phyloP scores from a whole-genome alignment of 75 land plant species.

The Azolla pinnata region DNA sequence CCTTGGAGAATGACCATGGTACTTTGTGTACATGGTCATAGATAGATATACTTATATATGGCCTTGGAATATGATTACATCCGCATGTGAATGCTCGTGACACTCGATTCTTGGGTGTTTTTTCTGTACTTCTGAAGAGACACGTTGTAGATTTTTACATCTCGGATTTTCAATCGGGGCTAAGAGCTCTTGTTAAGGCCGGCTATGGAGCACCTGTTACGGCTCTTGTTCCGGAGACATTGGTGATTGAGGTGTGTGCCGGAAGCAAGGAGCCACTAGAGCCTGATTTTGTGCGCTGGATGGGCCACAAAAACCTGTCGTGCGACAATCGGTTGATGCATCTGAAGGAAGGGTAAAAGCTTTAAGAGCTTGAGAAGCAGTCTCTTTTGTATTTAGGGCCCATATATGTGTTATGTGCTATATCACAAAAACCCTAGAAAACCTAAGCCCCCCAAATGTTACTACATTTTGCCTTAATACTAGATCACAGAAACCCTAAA shows the following conservation, averaged over 20 bases:
- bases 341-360: constrained; percentile 33
- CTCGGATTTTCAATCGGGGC: constrained; percentile 28
- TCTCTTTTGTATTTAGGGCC: background rate
- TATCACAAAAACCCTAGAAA: no score
- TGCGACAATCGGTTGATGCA: constrained; percentile 31
- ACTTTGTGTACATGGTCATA: no score
- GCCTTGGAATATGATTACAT: no score
- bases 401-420: no score
- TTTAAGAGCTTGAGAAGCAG: background rate
- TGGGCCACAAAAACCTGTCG: constrained; percentile 20
- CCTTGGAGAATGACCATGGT: no score
- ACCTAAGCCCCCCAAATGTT: no score
- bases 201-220: constrained; percentile 32
- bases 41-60: no score
- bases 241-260: constrained; percentile 6
- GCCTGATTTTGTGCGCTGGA: constrained; percentile 24
- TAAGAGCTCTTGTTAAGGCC: constrained; percentile 27
- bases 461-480: no score
- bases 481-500: no score
- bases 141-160: constrained; percentile 33
- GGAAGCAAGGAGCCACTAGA: constrained; percentile 10
- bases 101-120: background rate
- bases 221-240: constrained; percentile 14
- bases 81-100: no score
- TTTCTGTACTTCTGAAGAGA: constrained; percentile 14